Evolutionary conservation across 1,139 yeast species (phyloP), one percentile per base, ranked within the genome.

Genomic region (Sugiyamaella grinbergsii): DNA sequence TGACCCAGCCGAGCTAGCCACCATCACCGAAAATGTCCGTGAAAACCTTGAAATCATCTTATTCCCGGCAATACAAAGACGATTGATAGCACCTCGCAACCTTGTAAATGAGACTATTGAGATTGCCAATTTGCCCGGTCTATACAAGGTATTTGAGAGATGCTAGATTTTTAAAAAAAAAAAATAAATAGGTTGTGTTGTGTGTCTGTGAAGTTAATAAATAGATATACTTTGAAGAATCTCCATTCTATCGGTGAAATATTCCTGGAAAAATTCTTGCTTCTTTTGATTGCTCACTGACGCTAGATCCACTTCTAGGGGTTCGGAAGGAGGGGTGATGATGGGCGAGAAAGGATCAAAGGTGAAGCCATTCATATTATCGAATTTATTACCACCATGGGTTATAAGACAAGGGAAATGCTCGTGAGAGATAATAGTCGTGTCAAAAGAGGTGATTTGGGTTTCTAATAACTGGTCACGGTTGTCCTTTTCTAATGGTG

Each of bases 91-190:
- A 0, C 80, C 95, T 0, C 71, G 71, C 18, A 63, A 62, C 4
- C 61, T 90, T 28, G 58, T 69, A 2, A 65, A 74, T 18, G 83
- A 81, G 53, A 80, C 90, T 4, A 78, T 87, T 1, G 96, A 93
- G 65, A 81, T 94, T 38, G 98, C 98, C 0, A 91, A 85, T 64
- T 71, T 94, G 37, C 98, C 98, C 0, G 96, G 96, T 0, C 71
- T 94, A 50, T 94, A 94, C 68, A 80, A 77, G 61, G 95, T 94
- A 4, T 93, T 93, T 72, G 99, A 93, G 70, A 75, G 98, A 63
- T 93, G 98, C 64, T 90, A n/a, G 58, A 63, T 36, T 11, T 15
- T 29, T 29, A 29, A 29, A n/a, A 28, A 28, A 13, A 49, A 23
- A 46, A 41, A 47, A 32, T 38, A 26, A 43, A 37, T 32, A 24